A percentile compares a stretch with the other conserved stretches of the same genome.
Conservation (phyloP, 768 basidiomycete genomes). For the Lentinula sp. region DNA sequence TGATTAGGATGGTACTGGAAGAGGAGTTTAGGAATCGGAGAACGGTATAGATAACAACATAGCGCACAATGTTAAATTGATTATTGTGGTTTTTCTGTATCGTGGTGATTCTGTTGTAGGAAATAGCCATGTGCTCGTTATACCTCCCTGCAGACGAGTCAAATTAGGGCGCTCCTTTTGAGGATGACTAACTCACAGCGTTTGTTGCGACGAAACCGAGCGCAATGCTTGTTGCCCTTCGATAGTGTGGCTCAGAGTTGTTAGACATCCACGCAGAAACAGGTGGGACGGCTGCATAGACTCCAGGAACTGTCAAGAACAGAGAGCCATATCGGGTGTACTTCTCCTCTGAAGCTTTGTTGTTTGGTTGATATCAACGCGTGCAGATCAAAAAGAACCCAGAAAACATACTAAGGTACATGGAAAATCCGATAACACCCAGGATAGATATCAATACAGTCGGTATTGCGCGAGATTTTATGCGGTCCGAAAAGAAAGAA, state of each 20-base stretch:
- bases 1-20: conserved; percentile 19
- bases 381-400: background rate
- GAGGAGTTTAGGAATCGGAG: background rate
- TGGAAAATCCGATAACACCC: conserved; percentile 22
- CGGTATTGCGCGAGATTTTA: conserved; percentile 20
- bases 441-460: conserved; percentile 16
- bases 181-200: conserved; percentile 22
- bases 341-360: conserved; percentile 17
- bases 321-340: conserved; percentile 25
- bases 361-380: background rate
- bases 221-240: conserved; percentile 29
- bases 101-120: conserved; percentile 31
- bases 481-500: conserved; percentile 10
- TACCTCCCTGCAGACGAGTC: conserved; percentile 23
- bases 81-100: conserved; percentile 29
- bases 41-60: background rate
- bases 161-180: too few species aligned
- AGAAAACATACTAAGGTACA: conserved; percentile 21
- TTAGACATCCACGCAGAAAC: conserved; percentile 30
- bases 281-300: conserved; percentile 24
- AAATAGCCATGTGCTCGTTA: conserved; percentile 33
- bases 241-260: conserved; percentile 30
- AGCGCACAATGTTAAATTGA: conserved; percentile 28
- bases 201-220: conserved; percentile 29
- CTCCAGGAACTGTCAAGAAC: conserved; percentile 28